A percentile compares a stretch with the other conserved stretches of the same genome.
These are phyloP conservation scores for Beauveria scarabaeidicola DNA, from an alignment of 2,329 filamentous ascomycete genomes.

Conservation along the genomic window DNA sequence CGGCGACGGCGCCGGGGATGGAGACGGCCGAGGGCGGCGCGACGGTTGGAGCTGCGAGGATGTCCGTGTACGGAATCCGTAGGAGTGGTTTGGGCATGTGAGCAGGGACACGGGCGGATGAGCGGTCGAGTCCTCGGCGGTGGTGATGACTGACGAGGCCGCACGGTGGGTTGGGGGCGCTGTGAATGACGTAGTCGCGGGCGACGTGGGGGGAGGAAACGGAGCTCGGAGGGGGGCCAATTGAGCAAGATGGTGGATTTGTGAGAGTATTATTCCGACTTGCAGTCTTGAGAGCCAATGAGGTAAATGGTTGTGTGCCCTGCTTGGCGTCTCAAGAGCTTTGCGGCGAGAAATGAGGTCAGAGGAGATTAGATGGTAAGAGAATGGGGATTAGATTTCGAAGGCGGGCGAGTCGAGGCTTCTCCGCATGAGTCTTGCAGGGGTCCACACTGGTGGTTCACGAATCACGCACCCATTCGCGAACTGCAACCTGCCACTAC, in stretches of 20 bases:
- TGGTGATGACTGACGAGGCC: not conserved
- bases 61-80: constrained; percentile 84
- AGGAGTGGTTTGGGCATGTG: constrained; percentile 63
- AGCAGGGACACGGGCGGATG: constrained; percentile 12
- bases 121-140: not conserved
- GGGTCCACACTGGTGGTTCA: not conserved
- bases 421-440: not conserved
- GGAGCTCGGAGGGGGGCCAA: not conserved
- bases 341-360: not conserved
- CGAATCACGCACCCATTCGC: too few relatives aligned
- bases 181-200: not conserved
- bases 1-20: constrained; percentile 63
- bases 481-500: not conserved
- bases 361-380: not conserved
- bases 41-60: constrained; percentile 66
- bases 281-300: too few relatives aligned
- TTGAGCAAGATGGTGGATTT: not conserved
- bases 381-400: not conserved
- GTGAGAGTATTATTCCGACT: too few relatives aligned
- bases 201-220: not conserved
- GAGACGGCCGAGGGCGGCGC: constrained; percentile 65
- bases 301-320: too few relatives aligned
- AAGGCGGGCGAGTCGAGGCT: not conserved
- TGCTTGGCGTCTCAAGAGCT: not conserved
- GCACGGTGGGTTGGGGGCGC: not conserved